These are phyloP conservation scores for Blastocystis sp. DNA, from an alignment of 352 stramenopile genomes.

Conservation along the genomic window DNA sequence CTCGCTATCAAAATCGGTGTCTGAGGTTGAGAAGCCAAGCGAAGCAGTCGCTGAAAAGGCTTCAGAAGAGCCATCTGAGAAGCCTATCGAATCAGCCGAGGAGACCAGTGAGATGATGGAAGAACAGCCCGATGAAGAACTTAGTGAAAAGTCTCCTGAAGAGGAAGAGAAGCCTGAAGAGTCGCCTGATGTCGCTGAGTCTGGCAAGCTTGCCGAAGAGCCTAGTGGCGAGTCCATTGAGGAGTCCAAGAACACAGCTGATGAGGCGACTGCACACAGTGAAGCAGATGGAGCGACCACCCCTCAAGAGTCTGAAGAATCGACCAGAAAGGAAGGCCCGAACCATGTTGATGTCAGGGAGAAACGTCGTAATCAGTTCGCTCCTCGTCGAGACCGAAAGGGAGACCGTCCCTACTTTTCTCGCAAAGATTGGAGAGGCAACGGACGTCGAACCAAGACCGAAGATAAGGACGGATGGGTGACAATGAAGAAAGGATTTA, in stretches of 20 bases:
- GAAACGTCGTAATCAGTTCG: too few species aligned
- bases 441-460: too few species aligned
- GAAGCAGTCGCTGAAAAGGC: background rate
- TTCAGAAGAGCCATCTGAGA: background rate
- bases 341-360: too few species aligned
- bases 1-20: background rate
- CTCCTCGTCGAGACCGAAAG: too few species aligned
- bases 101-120: background rate
- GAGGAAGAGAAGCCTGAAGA: slow-evolving; percentile 15
- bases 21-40: background rate
- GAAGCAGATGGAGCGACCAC: background rate
- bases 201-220: too few species aligned
- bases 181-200: background rate
- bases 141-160: background rate
- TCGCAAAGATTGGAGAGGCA: too few species aligned
- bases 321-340: too few species aligned
- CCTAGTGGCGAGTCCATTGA: background rate
- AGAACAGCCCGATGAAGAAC: background rate
- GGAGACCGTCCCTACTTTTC: too few species aligned
- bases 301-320: too few species aligned
- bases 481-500: too few species aligned
- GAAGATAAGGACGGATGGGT: too few species aligned
- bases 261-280: background rate
- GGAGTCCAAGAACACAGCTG: background rate
- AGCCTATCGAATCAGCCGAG: background rate